Base-by-base conservation (phyloP, 2,329 filamentous ascomycete species). In the Pseudogymnoascus sp. region DNA sequence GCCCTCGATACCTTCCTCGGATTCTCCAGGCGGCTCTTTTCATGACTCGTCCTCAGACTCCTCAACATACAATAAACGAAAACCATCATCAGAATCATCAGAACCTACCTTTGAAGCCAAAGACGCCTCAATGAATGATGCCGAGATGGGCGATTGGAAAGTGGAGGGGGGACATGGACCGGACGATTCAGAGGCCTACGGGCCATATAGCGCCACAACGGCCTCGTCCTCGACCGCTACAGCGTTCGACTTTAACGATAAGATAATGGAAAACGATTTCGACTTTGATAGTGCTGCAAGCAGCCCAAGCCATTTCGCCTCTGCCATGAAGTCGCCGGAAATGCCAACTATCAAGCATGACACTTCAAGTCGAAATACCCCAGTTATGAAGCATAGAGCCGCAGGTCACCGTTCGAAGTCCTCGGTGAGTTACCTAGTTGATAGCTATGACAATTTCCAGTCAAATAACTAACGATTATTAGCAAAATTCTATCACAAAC, bases 271-370 rank as follows among this genome's bases (percentile, higher is more conserved):
- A 61, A 75, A 76, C 53, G 75, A 78, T 59, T 84, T 86, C 67
- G 81, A 85, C 67, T 86, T 87, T 69, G 80, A 82, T 14, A 84
- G 82, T 68, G 81, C 81, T 7, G 81, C 82, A 1, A 84, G 80
- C 67, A 88, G 83, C 65, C 83, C 85, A 5, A 79, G 78, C 63
- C 76, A 74, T 7, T 65, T 66, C 34, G 62, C 60, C 14, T 70
- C 71, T 62, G 68, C 64, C 44, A 77, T 80, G 66, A 75, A 77
- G 7, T 81, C 78, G 21, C 71, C 71, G 40, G 71, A 70, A 5
- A 80, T 79, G 75, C 73, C 76, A 34, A 75, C 70, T 28, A 75
- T 76, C 65, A 76, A 78, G 65, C 71, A 74, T 1, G 72, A 75
- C 60, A 73, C 67, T 12, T 67, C 69, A n/a, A 44, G 59, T 28